Evolutionary conservation across 2,329 filamentous ascomycete genomes (phyloP).

Genomic region (Diaporthe nobilis): DNA sequence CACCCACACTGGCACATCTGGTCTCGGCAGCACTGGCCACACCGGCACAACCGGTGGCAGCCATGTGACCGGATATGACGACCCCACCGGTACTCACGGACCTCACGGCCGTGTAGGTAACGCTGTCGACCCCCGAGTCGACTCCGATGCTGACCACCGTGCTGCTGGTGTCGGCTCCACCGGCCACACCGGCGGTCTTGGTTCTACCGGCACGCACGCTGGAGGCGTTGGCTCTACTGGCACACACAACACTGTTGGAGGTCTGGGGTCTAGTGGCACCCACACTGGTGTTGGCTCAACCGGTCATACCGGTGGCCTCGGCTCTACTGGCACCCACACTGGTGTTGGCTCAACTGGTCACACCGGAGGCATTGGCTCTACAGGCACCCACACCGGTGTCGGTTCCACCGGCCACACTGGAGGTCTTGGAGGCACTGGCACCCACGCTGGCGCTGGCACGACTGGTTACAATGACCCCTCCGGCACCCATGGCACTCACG

Average conservation of each 20-base stretch:
- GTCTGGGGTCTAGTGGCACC: slow-evolving; percentile 51
- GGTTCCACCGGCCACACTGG: slow-evolving; percentile 51
- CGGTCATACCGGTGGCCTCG: background rate
- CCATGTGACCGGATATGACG: background rate
- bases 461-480: slow-evolving; percentile 51
- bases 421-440: slow-evolving; percentile 46
- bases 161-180: slow-evolving; percentile 39
- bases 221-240: slow-evolving; percentile 36
- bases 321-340: slow-evolving; percentile 46
- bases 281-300: slow-evolving; percentile 42
- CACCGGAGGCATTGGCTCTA: background rate
- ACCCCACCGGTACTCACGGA: slow-evolving; percentile 53
- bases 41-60: slow-evolving; percentile 34
- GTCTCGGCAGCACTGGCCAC: slow-evolving; percentile 46
- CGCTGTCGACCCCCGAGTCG: slow-evolving; percentile 65
- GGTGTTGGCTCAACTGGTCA: background rate
- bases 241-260: slow-evolving; percentile 47
- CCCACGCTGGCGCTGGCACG: slow-evolving; percentile 36
- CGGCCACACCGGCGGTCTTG: background rate
- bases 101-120: slow-evolving; percentile 62
- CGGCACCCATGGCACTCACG: slow-evolving; percentile 52
- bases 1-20: slow-evolving; percentile 21
- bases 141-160: slow-evolving; percentile 63
- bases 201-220: background rate
- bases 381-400: slow-evolving; percentile 48